phyloP scores from a whole-genome alignment of 495 filamentous ascomycete genomes.

The Hypoxylon fragiforme region DNA sequence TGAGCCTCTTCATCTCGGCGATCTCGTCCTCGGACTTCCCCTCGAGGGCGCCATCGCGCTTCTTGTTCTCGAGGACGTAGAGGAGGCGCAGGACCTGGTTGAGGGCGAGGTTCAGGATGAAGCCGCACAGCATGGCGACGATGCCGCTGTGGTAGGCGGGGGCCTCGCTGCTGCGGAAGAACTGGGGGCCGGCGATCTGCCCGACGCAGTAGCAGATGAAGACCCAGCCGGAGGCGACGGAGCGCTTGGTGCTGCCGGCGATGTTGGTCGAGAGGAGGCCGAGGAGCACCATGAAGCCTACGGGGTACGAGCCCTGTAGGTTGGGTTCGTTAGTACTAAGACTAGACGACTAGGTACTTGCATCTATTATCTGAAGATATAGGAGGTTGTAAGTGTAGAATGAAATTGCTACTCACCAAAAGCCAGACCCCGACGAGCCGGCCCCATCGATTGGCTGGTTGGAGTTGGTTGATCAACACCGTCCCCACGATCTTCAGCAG shows the following conservation, averaged over 20 bases:
- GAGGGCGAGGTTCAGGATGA: slow-evolving; percentile 26
- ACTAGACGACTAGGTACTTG: no score
- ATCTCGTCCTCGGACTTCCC: slow-evolving; percentile 34
- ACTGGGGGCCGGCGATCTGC: slow-evolving; percentile 37
- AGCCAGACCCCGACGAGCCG: slow-evolving; percentile 28
- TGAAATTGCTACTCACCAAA: slow-evolving; percentile 19
- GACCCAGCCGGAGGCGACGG: slow-evolving; percentile 32
- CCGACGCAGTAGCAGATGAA: slow-evolving; percentile 41
- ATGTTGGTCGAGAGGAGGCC: slow-evolving; percentile 34
- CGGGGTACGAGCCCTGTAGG: slow-evolving; percentile 21
- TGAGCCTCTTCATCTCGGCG: slow-evolving; percentile 29
- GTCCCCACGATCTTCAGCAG: slow-evolving; percentile 26
- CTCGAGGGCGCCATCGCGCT: slow-evolving; percentile 20
- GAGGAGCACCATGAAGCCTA: slow-evolving; percentile 28
- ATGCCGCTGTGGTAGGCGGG: slow-evolving; percentile 27
- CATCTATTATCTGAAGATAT: no score
- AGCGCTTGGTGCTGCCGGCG: slow-evolving; percentile 41
- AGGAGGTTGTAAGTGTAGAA: no score
- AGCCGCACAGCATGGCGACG: slow-evolving; percentile 30
- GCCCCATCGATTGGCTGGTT: slow-evolving; percentile 18
- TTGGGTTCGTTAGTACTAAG: no score
- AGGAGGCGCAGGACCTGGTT: slow-evolving; percentile 27
- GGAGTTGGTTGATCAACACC: slow-evolving; percentile 26
- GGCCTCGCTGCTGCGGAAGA: slow-evolving; percentile 26
- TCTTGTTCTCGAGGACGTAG: slow-evolving; percentile 32